Evolutionary conservation across 352 stramenopile species (phyloP).

Genomic region (Elongisporangium prolatum): DNA sequence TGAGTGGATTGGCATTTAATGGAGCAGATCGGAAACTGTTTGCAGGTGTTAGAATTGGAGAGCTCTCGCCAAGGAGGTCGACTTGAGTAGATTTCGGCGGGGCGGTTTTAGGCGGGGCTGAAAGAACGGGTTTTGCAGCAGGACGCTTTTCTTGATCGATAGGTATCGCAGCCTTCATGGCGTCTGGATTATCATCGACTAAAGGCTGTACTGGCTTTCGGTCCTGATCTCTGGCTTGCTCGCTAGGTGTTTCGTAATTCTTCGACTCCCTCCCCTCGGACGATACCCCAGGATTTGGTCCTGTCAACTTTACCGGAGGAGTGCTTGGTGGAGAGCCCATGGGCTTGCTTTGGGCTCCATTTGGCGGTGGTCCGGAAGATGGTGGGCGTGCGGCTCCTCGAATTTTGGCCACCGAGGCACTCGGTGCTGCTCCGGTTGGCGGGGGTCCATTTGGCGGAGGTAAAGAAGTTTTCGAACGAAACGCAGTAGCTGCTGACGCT

Average conservation of each 20-base stretch:
- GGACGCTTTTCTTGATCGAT: constrained; percentile 6
- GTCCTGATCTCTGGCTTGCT: constrained; percentile 12
- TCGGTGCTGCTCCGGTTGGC: constrained; percentile 36
- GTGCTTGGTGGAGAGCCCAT: constrained; percentile 13
- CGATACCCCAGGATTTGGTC: neutral
- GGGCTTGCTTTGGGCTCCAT: constrained; percentile 16
- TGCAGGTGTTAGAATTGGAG: constrained; percentile 14
- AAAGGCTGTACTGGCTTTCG: constrained; percentile 9
- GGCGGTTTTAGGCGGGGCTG: constrained; percentile 8
- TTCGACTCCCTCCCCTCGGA: neutral
- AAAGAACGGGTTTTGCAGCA: constrained; percentile 10
- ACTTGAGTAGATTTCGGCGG: constrained; percentile 25
- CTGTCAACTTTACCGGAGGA: constrained; percentile 5
- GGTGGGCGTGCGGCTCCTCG: constrained; percentile 50
- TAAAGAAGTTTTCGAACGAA: constrained; percentile 59
- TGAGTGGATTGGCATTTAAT: constrained; percentile 4
- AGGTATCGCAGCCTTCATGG: constrained; percentile 18
- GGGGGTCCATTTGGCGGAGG: constrained; percentile 60
- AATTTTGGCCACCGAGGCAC: constrained; percentile 72
- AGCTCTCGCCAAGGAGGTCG: constrained; percentile 37
- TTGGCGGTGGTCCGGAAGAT: constrained; percentile 25
- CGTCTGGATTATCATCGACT: constrained; percentile 21
- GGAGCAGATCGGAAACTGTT: constrained; percentile 10
- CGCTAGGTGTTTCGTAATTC: neutral
- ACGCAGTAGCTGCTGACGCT: constrained; percentile 51